phyloP scores from a whole-genome alignment of 306 rosid genomes.

The Sicyos edulis region DNA sequence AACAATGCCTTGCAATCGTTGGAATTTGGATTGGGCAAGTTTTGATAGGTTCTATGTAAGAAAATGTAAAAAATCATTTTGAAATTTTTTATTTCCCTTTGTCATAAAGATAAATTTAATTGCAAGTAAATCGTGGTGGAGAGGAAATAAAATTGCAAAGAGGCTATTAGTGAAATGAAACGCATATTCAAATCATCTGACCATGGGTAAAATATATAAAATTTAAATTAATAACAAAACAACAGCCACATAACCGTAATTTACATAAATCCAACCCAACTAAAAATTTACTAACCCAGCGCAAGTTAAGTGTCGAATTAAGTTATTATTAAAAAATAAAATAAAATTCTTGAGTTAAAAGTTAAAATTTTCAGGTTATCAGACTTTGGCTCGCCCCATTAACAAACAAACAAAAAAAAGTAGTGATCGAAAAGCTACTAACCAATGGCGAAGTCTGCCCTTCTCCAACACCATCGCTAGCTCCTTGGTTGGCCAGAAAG shows the following conservation, averaged over 20 bases:
- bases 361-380: not conserved
- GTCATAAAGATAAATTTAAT: not conserved
- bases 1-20: not conserved
- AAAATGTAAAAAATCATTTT: not conserved
- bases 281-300: not conserved
- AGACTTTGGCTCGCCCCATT: not conserved
- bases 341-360: no score
- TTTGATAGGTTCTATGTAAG: no score
- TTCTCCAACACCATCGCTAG: conserved; percentile 63
- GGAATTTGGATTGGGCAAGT: not conserved
- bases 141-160: not conserved
- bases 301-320: not conserved
- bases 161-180: not conserved
- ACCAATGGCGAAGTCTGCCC: conserved; percentile 44
- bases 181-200: not conserved
- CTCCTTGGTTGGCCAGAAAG: conserved; percentile 88
- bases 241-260: not conserved
- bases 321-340: no score
- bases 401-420: not conserved
- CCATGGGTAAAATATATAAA: not conserved
- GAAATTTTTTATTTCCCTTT: not conserved
- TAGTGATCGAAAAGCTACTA: conserved; percentile 25
- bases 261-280: not conserved
- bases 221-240: not conserved
- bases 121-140: not conserved